Percentiles rank a stretch among this genome's conserved stretches.
Conservation (phyloP, 768 basidiomycete species). For the Kwoniella sp. region DNA sequence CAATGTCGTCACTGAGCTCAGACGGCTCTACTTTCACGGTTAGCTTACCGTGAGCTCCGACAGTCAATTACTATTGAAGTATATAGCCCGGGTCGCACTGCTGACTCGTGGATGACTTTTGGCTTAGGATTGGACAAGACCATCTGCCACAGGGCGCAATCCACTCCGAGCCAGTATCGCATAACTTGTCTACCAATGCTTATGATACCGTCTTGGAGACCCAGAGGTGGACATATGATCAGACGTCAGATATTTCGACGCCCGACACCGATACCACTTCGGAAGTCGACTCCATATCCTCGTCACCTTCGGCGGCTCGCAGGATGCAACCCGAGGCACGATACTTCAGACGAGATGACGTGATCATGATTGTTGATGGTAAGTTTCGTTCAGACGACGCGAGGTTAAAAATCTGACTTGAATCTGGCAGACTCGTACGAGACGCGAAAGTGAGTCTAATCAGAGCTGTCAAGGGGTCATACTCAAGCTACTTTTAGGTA, state of each 20-base stretch:
- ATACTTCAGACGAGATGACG: constrained; percentile 54
- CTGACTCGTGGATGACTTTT: too few relatives aligned
- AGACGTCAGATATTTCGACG: too few relatives aligned
- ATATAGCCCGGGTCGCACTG: neutral
- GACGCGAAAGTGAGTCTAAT: constrained; percentile 7
- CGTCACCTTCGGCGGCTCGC: constrained; percentile 27
- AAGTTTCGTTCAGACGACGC: neutral
- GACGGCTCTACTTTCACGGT: constrained; percentile 56
- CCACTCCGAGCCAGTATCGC: too few relatives aligned
- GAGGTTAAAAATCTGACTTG: constrained; percentile 29
- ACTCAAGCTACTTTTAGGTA: too few relatives aligned
- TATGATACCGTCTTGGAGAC: too few relatives aligned
- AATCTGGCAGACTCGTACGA: constrained; percentile 32
- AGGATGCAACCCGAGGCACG: constrained; percentile 52
- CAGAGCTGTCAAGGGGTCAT: neutral
- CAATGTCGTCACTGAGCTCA: neutral
- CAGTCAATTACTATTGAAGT: too few relatives aligned
- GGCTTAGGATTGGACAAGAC: too few relatives aligned
- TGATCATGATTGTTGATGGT: constrained; percentile 51
- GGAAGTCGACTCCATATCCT: constrained; percentile 23
- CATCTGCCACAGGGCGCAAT: too few relatives aligned
- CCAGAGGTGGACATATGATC: too few relatives aligned
- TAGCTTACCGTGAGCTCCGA: constrained; percentile 47
- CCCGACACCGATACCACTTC: constrained; percentile 15
- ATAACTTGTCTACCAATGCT: too few relatives aligned